phyloP scores from a whole-genome alignment of 2,329 filamentous ascomycete genomes.

The Ploettnerulaceae sp. region DNA sequence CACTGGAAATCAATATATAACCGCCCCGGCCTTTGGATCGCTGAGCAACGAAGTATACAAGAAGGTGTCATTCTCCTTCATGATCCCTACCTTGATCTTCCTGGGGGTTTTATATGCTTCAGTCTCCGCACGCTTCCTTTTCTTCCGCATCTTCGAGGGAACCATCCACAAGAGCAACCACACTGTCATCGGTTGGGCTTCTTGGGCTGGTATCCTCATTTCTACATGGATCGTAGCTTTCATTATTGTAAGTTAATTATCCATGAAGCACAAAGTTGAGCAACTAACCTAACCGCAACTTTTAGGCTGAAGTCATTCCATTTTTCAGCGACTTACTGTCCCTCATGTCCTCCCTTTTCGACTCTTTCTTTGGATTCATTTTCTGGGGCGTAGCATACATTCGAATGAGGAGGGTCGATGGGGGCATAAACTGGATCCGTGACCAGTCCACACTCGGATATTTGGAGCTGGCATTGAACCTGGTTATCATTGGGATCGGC shows the following conservation, averaged over 20 bases:
- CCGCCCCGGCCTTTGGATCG: slow-evolving; percentile 80
- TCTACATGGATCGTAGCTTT: slow-evolving; percentile 82
- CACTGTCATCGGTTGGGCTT: slow-evolving; percentile 73
- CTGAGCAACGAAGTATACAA: slow-evolving; percentile 70
- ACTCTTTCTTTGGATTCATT: slow-evolving; percentile 92
- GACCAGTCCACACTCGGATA: slow-evolving; percentile 37
- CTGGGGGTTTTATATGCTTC: slow-evolving; percentile 86
- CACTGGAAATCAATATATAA: slow-evolving; percentile 85
- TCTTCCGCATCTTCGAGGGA: slow-evolving; percentile 81
- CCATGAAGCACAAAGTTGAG: not conserved
- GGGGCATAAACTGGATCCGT: slow-evolving; percentile 40
- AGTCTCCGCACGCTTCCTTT: slow-evolving; percentile 83
- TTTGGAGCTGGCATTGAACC: slow-evolving; percentile 60
- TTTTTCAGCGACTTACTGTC: slow-evolving; percentile 75
- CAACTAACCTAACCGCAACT: not conserved
- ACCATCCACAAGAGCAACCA: slow-evolving; percentile 76
- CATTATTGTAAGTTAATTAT: slow-evolving; percentile 55
- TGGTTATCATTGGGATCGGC: slow-evolving; percentile 67
- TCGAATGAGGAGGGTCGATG: slow-evolving; percentile 65
- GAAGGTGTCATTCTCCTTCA: slow-evolving; percentile 88
- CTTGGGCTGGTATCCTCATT: slow-evolving; percentile 72
- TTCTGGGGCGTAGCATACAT: slow-evolving; percentile 86
- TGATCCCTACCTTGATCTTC: slow-evolving; percentile 93
- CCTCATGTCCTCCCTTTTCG: slow-evolving; percentile 82
- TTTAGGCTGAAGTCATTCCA: slow-evolving; percentile 73